These are phyloP conservation scores for Solanum microdontum DNA, from an alignment of 257 asterid genomes.

Conservation along the genomic window DNA sequence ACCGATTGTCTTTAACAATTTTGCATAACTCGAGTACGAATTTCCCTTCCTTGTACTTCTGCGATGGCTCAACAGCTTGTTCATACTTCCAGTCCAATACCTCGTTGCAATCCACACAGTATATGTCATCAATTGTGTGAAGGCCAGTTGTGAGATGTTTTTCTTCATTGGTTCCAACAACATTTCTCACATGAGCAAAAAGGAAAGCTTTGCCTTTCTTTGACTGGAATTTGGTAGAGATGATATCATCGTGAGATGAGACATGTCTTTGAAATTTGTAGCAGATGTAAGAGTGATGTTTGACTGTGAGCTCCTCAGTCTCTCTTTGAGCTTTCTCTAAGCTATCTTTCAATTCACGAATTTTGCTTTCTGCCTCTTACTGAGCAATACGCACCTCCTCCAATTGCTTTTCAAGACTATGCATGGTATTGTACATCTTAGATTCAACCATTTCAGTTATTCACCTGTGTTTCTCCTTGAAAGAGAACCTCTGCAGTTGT, in stretches of 20 bases:
- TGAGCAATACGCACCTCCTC: too few species aligned
- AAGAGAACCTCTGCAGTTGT: too few species aligned
- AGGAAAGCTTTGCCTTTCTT: conserved; percentile 22
- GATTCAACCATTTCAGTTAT: too few species aligned
- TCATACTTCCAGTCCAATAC: too few species aligned
- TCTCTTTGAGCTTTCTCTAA: conserved; percentile 40
- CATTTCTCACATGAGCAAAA: conserved; percentile 24
- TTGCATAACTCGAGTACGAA: too few species aligned
- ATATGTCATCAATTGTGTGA: conserved; percentile 18
- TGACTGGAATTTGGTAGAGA: conserved; percentile 32
- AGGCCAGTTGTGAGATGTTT: conserved; percentile 24
- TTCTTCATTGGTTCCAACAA: conserved; percentile 22
- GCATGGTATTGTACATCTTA: too few species aligned
- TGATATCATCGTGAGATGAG: conserved; percentile 36
- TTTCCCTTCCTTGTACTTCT: too few species aligned
- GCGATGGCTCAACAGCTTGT: too few species aligned
- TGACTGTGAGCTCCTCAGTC: conserved; percentile 32
- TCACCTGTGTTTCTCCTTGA: too few species aligned
- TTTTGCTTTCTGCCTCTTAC: conserved; percentile 15
- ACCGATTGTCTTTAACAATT: too few species aligned
- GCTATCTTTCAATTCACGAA: conserved; percentile 26
- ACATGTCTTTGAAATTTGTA: conserved; percentile 65
- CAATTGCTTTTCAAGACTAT: too few species aligned
- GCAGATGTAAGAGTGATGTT: conserved; percentile 72
- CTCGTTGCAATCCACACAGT: too few species aligned